Percentiles rank a stretch among this genome's conserved stretches.
phyloP scores from a whole-genome alignment of 1,284 basidiomycete species.

The Puccinia brachypodii region DNA sequence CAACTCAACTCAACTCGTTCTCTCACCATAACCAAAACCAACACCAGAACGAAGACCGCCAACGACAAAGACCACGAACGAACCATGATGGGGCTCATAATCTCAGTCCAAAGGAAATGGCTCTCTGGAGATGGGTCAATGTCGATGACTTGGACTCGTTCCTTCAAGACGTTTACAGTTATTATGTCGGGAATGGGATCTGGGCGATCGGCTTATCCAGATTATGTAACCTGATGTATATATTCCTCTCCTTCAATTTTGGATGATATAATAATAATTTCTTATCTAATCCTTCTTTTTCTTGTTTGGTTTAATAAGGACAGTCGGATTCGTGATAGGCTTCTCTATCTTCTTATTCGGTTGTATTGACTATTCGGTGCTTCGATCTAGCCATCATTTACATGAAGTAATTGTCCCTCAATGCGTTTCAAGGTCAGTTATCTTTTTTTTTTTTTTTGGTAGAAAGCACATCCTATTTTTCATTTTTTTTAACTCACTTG shows the following conservation, averaged over 20 bases:
- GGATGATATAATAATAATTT: constrained; percentile 10
- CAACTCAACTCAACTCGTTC: constrained; percentile 27
- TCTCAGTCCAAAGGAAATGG: constrained; percentile 65
- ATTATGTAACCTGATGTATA: constrained; percentile 82
- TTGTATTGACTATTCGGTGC: constrained; percentile 87
- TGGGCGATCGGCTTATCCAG: constrained; percentile 87
- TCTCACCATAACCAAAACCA: not conserved
- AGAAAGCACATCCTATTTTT: not conserved
- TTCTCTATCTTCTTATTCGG: constrained; percentile 95
- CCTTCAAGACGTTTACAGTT: constrained; percentile 84
- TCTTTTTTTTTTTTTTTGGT: not conserved
- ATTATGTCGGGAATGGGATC: constrained; percentile 94
- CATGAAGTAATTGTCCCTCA: constrained; percentile 52
- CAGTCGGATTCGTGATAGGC: constrained; percentile 91
- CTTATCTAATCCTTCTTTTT: constrained; percentile 50
- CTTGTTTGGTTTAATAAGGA: no score
- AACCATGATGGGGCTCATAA: not conserved
- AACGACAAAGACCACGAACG: not conserved
- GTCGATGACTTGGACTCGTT: constrained; percentile 94
- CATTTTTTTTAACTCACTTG: not conserved
- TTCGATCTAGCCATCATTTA: constrained; percentile 55
- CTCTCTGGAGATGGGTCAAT: constrained; percentile 98
- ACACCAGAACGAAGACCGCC: not conserved
- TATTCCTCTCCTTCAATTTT: constrained; percentile 52
- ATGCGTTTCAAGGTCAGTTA: constrained; percentile 42